A percentile compares a stretch with the other conserved stretches of the same genome.
Evolutionary conservation across 2,329 filamentous ascomycete species (phyloP).

Genomic region (Trichoderma hamatum): DNA sequence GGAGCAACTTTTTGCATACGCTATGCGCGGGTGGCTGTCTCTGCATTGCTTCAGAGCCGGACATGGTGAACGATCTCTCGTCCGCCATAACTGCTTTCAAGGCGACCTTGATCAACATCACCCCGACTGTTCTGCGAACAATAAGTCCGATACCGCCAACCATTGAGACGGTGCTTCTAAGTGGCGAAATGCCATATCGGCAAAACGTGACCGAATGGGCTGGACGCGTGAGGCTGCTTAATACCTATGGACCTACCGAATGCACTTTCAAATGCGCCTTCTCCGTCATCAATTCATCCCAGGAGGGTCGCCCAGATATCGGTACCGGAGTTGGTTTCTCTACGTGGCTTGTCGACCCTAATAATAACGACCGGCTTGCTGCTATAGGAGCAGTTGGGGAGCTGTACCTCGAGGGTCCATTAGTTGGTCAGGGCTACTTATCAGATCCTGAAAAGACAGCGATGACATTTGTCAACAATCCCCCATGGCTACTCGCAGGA

Average conservation of each 20-base stretch:
- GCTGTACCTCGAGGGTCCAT: constrained; percentile 28
- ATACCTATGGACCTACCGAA: constrained; percentile 22
- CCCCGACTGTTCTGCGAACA: constrained; percentile 4
- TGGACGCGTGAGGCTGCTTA: constrained; percentile 17
- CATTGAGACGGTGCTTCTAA: constrained; percentile 7
- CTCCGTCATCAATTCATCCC: neutral
- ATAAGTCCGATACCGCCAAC: neutral
- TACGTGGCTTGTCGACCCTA: constrained; percentile 27
- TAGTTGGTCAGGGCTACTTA: constrained; percentile 30
- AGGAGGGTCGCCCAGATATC: neutral
- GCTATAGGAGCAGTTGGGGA: constrained; percentile 28
- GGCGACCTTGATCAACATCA: constrained; percentile 16
- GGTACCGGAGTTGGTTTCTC: constrained; percentile 18
- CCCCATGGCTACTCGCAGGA: constrained; percentile 39
- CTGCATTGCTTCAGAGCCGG: constrained; percentile 30
- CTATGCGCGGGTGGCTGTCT: constrained; percentile 31
- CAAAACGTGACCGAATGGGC: constrained; percentile 14
- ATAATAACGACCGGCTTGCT: constrained; percentile 13
- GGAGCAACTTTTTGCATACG: constrained; percentile 31
- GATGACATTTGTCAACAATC: constrained; percentile 34
- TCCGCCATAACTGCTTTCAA: neutral
- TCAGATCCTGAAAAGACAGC: constrained; percentile 28
- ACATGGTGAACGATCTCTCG: constrained; percentile 10
- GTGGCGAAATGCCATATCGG: constrained; percentile 16
- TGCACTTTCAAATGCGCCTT: constrained; percentile 11